Evolutionary conservation across 306 rosid species (phyloP), one percentile per base, ranked within the genome.

Genomic region (Cicer arietinum): DNA sequence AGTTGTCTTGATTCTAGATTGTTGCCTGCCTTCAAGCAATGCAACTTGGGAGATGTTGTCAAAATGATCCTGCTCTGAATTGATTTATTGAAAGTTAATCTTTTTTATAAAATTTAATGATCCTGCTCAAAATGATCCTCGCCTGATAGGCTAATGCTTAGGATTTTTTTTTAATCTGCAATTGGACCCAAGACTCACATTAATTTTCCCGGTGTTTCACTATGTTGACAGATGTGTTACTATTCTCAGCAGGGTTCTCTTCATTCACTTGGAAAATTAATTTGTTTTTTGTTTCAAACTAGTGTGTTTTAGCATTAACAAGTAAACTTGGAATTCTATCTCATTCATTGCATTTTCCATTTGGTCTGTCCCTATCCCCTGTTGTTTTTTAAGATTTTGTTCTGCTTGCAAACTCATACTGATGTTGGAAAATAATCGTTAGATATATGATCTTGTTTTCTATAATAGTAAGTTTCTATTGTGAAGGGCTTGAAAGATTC

Each of bases 401-500:
- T 57, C 58, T 84, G 52, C 59, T 8, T 71, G 51, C 73, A 52
- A 80, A 47, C 75, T 62, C 57, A 59, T 69, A 77, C 68, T 60
- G 58, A 73, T 74, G 37, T 74, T 69, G 72, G 53, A 77, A 74
- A 44, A 10, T 50, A 57, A 50, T 39, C 20, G 10, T 52, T 22
- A 58, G 62, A 69, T 75, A 53, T 50, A 7, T 70, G 56, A 60
- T 48, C 30, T 56, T 65, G 65, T 82, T 78, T 74, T 74, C 42
- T 59, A 64, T 77, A 22, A 44, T 67, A 37, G 66, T 54, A 45
- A 59, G 52, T 73, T 77, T 70, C 76, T 71, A 63, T 77, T 82
- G 67, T 85, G 81, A 85, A 95, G 99, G 92, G 86, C 77, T 72
- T 82, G 74, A 95, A 88, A 87, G 88, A 84, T 79, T 84, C 86